Evolutionary conservation across 371 early-diverging fungal genomes (phyloP).

Genomic region (Phascolomyces articulosus): DNA sequence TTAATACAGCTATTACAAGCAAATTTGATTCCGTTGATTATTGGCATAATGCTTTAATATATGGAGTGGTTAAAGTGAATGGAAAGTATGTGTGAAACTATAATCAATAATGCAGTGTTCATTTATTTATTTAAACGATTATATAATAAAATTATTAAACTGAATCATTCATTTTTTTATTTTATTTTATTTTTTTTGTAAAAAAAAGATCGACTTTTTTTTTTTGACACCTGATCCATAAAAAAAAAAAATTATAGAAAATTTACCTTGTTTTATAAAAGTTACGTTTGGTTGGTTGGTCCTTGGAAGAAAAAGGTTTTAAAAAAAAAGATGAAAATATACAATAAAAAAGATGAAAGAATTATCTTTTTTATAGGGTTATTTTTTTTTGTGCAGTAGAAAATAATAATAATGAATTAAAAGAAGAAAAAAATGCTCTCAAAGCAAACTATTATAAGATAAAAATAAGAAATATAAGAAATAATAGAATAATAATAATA

Average conservation of each 20-base stretch:
- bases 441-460: too few species aligned
- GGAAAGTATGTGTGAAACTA: too few species aligned
- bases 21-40: slow-evolving; percentile 35
- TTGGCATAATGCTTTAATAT: slow-evolving; percentile 5
- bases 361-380: background rate
- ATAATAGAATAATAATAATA: too few species aligned
- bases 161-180: too few species aligned
- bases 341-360: background rate
- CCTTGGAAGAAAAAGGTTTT: background rate
- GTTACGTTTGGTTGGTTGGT: too few species aligned
- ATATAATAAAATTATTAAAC: too few species aligned
- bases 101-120: too few species aligned
- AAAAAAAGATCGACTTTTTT: background rate
- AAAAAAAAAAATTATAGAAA: too few species aligned
- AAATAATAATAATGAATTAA: slow-evolving; percentile 6
- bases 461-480: too few species aligned
- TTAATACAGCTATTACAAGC: slow-evolving; percentile 39
- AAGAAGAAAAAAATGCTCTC: background rate
- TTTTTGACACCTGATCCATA: background rate
- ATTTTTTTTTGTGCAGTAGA: background rate
- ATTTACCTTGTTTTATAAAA: background rate
- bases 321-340: background rate
- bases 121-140: too few species aligned
- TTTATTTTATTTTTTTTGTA: too few species aligned
- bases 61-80: too few species aligned